Conservation (phyloP, 2,329 filamentous ascomycete genomes). For the Alternaria gansuensis region DNA sequence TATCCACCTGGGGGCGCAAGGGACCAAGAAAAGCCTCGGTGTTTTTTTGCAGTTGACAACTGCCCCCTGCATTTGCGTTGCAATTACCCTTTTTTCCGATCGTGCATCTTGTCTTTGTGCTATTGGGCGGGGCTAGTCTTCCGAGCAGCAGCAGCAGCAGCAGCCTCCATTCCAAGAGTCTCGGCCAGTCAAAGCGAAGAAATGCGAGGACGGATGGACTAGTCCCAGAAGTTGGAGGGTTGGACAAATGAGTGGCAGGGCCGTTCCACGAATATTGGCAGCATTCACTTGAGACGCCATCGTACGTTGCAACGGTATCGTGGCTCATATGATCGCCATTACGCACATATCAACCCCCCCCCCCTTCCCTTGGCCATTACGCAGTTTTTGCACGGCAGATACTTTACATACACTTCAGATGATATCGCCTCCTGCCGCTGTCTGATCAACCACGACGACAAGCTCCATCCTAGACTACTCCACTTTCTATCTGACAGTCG, state of each 20-base stretch:
- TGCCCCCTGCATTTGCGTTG: conserved; percentile 2
- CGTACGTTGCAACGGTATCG: conserved; percentile 7
- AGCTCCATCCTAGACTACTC: neutral
- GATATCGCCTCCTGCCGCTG: neutral
- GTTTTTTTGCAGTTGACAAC: neutral
- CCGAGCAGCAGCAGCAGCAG: neutral
- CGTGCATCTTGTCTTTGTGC: neutral
- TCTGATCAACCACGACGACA: conserved; percentile 1
- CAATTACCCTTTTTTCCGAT: neutral
- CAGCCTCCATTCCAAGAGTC: neutral
- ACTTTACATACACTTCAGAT: conserved; percentile 7
- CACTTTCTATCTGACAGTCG: neutral
- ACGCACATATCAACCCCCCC: neutral
- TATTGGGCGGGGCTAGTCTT: conserved; percentile 5
- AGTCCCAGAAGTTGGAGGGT: neutral
- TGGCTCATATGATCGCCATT: conserved; percentile 23
- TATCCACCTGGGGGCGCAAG: conserved; percentile 8
- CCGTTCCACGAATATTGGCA: neutral
- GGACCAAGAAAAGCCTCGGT: conserved; percentile 5
- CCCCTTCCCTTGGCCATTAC: conserved; percentile 10
- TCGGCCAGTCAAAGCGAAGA: neutral
- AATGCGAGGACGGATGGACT: neutral
- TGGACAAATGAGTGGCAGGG: neutral
- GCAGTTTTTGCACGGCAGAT: conserved; percentile 17
- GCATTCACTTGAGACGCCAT: neutral